A percentile compares a stretch with the other conserved stretches of the same genome.
Conservation (phyloP, 306 rosid species). For the Lathyrus sativus region DNA sequence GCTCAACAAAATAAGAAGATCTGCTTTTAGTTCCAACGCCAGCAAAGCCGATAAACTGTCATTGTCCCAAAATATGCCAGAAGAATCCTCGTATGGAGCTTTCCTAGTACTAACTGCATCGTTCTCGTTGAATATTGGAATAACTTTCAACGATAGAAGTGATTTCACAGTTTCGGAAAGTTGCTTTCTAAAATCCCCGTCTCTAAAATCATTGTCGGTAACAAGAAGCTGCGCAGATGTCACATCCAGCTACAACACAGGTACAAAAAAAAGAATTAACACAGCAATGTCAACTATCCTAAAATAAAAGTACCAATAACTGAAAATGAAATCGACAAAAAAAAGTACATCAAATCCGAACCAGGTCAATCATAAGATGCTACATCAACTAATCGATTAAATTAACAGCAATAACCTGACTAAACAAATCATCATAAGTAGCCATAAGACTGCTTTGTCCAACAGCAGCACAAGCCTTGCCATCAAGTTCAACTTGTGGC, state of each 20-base stretch:
- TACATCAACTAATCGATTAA: constrained; percentile 4
- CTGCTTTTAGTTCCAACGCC: constrained; percentile 96
- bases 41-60: constrained; percentile 97
- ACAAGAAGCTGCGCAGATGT: constrained; percentile 97
- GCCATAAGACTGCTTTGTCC: constrained; percentile 96
- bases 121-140: constrained; percentile 92
- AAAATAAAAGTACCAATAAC: constrained; percentile 1
- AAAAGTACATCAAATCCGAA: neutral
- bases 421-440: constrained; percentile 80
- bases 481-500: constrained; percentile 93
- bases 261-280: constrained; percentile 32
- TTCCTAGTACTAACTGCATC: constrained; percentile 97
- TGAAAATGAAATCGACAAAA: constrained; percentile 14
- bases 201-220: constrained; percentile 94
- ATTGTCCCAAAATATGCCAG: constrained; percentile 99
- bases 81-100: constrained; percentile 99
- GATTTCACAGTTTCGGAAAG: constrained; percentile 77
- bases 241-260: constrained; percentile 73
- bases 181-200: constrained; percentile 83
- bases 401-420: constrained; percentile 68
- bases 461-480: constrained; percentile 99
- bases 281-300: constrained; percentile 18
- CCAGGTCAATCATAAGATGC: constrained; percentile 1
- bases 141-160: constrained; percentile 66
- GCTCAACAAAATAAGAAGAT: constrained; percentile 91